These are phyloP conservation scores for Corinectria fuckeliana DNA, from an alignment of 2,329 filamentous ascomycete species.

Conservation along the genomic window DNA sequence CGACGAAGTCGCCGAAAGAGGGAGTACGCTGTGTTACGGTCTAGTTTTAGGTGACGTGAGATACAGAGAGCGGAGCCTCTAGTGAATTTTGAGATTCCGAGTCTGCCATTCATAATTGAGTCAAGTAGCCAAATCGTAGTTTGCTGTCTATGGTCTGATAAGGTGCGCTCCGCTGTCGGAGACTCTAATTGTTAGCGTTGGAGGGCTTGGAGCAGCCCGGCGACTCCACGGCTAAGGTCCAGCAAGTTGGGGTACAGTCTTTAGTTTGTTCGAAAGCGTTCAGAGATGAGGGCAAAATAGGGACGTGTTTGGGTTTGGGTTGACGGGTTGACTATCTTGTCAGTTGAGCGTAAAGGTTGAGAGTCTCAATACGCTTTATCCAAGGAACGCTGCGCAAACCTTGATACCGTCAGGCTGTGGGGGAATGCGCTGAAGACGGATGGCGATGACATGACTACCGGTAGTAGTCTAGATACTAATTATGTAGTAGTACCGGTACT, in stretches of 20 bases:
- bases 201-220: neutral
- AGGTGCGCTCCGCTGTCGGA: slow-evolving; percentile 13
- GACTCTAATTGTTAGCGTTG: neutral
- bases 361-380: neutral
- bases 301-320: neutral
- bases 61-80: slow-evolving; percentile 2
- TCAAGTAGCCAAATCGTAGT: neutral
- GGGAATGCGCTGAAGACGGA: neutral
- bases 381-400: slow-evolving; percentile 7
- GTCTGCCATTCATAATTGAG: neutral
- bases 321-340: neutral
- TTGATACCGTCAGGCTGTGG: neutral
- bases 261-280: neutral
- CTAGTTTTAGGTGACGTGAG: neutral
- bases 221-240: neutral
- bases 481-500: no score
- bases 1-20: slow-evolving; percentile 2
- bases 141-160: neutral
- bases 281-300: neutral
- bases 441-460: neutral
- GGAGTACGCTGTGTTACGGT: neutral
- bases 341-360: neutral
- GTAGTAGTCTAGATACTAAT: no score
- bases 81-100: neutral
- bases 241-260: neutral